These are phyloP conservation scores for Rhodomyrtus tomentosa DNA, from an alignment of 345 rosid genomes.

Conservation along the genomic window DNA sequence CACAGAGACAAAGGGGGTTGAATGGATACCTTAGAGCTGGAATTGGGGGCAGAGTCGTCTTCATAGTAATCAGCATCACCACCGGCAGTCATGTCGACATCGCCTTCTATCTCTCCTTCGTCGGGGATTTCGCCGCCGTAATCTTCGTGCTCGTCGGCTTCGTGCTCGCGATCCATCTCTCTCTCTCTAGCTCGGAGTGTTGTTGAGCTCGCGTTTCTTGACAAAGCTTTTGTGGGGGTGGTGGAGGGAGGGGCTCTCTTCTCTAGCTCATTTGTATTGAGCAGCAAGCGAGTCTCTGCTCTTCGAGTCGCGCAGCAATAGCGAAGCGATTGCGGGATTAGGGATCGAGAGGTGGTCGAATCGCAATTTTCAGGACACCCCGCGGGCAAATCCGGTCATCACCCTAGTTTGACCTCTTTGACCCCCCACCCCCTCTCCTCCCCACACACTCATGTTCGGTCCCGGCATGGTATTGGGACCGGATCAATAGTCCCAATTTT, in stretches of 20 bases:
- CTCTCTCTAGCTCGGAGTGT: neutral
- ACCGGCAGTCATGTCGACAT: slow-evolving; percentile 2
- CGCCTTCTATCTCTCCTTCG: slow-evolving; percentile 3
- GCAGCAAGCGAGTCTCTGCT: neutral
- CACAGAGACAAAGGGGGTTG: neutral
- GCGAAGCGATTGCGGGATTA: neutral
- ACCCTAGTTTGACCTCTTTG: neutral
- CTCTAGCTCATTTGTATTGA: neutral
- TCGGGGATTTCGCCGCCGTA: slow-evolving; percentile 14
- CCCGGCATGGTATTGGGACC: too few species aligned
- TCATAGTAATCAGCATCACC: slow-evolving; percentile 20
- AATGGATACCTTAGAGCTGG: slow-evolving; percentile 43
- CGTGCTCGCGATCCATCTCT: slow-evolving; percentile 11
- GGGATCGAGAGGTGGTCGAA: neutral
- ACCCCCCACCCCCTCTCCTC: too few species aligned
- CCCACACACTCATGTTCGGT: too few species aligned
- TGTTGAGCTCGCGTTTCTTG: neutral
- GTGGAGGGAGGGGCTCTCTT: neutral
- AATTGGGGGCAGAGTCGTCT: slow-evolving; percentile 35
- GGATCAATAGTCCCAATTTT: too few species aligned
- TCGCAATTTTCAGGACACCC: neutral
- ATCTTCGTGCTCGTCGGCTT: slow-evolving; percentile 32
- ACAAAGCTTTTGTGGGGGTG: neutral
- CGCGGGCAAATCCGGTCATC: neutral
- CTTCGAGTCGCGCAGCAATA: neutral